Evolutionary conservation across 2,329 filamentous ascomycete species (phyloP).

Genomic region (Aspergillus unguis): DNA sequence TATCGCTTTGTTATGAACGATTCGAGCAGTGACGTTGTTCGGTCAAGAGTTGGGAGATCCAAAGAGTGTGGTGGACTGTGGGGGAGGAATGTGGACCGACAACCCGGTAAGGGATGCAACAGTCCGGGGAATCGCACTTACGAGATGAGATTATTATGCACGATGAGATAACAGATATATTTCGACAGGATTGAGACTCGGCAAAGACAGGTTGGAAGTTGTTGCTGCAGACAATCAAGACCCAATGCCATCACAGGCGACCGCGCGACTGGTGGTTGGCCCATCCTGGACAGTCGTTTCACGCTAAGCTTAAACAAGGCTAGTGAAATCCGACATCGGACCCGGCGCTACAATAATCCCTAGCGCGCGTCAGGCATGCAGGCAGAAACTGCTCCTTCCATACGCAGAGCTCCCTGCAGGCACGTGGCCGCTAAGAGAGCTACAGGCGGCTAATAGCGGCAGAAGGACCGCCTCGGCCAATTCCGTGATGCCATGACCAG

Average conservation of each 20-base stretch:
- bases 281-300: conserved; percentile 5
- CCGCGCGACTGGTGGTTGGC: conserved; percentile 15
- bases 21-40: conserved; percentile 12
- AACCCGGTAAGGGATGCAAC: neutral
- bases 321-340: neutral
- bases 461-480: conserved; percentile 6
- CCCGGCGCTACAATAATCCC: conserved; percentile 3
- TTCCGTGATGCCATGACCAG: conserved; percentile 1
- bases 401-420: neutral
- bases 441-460: conserved; percentile 2
- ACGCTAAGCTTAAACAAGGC: conserved; percentile 13
- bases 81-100: conserved; percentile 13
- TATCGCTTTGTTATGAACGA: conserved; percentile 11
- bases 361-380: neutral
- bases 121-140: conserved; percentile 8
- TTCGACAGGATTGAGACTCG: neutral
- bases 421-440: neutral
- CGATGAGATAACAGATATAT: neutral
- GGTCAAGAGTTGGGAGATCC: conserved; percentile 18
- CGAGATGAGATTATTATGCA: conserved; percentile 8
- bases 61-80: conserved; percentile 14
- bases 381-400: neutral
- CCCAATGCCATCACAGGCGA: conserved; percentile 17
- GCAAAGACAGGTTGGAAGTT: conserved; percentile 4
- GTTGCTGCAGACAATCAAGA: conserved; percentile 1